Base-by-base conservation (phyloP, 2,329 filamentous ascomycete genomes). In the Fonsecaea pedrosoi region DNA sequence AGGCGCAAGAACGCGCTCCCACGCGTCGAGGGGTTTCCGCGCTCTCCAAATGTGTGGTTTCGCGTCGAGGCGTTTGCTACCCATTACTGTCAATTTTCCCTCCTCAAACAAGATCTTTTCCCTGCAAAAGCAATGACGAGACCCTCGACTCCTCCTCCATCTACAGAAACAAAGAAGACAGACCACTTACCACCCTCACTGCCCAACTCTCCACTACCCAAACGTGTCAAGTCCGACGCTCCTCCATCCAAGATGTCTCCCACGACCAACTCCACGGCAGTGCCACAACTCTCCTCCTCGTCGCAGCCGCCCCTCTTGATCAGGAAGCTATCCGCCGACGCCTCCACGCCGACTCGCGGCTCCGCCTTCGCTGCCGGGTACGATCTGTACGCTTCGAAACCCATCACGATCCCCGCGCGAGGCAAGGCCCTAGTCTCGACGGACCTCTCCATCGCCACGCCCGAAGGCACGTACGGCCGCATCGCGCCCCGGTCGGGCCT, bases 321-420 rank as follows among this genome's bases (percentile, higher is more conserved):
- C 80, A 94, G 97, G 85, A 93, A 96, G 80, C 89, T 98, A 66
- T 90, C 90, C 8, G 83, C 88, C 42, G 88, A 90, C 70, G 95
- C 90, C n/a, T 87, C 86, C 55, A 85, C 94, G 30, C 95, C 95
- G 10, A 98, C 92, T 0, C 89, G 94, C 63, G 95, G 95, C 72
- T 96, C 92, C 72, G 90, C 89, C 60, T 94, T 92, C 76, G 92
- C 95, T 0, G 95, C 95, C 0, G 95, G 95, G 40, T 98, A 98
- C 81, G 95, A 99, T 79, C 77, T 99, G 66, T 98, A 97, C 80
- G 90, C 83, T 60, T 87, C 92, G 2, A 87, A 87, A 75, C 87
- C 90, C 42, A 90, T 89, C 3, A 85, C 86, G 1, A 89, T 99
- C 64, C 94, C 94, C 0, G 88, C 91, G 1, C 85, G 92, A 67